These are phyloP conservation scores for Bolboschoenoplectus hybrid DNA, from an alignment of 202 grass and related monocot species.

Conservation along the genomic window DNA sequence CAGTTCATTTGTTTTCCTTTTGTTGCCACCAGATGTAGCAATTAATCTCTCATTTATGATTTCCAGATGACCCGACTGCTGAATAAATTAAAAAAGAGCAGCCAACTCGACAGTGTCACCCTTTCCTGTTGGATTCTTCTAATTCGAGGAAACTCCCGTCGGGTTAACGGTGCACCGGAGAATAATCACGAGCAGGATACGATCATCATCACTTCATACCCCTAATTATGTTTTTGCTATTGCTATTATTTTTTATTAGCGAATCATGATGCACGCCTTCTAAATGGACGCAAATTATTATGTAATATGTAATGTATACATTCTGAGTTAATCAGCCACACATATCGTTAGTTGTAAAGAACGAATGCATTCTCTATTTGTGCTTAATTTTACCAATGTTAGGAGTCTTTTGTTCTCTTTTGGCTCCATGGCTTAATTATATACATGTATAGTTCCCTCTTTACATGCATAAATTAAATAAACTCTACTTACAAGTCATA, in stretches of 20 bases:
- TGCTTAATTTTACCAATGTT: background rate
- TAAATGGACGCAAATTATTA: constrained; percentile 1
- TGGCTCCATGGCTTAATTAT: background rate
- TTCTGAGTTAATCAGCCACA: constrained; percentile 1
- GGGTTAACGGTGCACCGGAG: background rate
- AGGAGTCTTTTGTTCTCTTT: too few relatives aligned
- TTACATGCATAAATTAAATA: too few relatives aligned
- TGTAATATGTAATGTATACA: constrained; percentile 13
- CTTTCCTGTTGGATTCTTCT: constrained; percentile 3
- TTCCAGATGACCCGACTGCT: background rate
- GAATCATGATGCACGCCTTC: background rate
- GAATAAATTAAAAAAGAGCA: background rate
- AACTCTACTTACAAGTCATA: too few relatives aligned
- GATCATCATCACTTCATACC: constrained; percentile 7
- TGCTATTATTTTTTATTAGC: background rate
- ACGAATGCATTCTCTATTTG: background rate
- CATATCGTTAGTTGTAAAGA: constrained; percentile 3
- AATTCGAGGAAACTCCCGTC: background rate
- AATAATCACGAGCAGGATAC: background rate
- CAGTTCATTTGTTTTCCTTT: background rate
- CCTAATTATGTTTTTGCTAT: background rate
- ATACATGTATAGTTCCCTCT: too few relatives aligned
- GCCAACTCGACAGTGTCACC: background rate
- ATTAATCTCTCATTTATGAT: background rate
- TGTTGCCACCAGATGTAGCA: background rate